Percentiles rank a stretch among this genome's conserved stretches.
Evolutionary conservation across 1,284 basidiomycete genomes (phyloP).

Genomic region (Tilletia indica): DNA sequence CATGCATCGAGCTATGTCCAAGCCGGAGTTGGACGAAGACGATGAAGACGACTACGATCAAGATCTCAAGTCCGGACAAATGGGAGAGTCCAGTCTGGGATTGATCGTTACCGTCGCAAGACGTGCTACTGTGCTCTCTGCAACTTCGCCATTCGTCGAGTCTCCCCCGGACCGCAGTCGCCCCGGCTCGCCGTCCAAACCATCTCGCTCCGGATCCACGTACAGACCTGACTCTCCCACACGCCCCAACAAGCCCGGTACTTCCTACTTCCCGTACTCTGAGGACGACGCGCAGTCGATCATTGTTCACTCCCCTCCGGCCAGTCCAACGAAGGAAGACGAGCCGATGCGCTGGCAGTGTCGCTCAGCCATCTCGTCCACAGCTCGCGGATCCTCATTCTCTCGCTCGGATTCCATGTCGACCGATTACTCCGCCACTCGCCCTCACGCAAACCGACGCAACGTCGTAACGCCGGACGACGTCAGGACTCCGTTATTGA

Average conservation of each 20-base stretch:
- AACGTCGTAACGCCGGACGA: neutral
- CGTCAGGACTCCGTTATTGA: conserved; percentile 11
- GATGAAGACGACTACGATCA: neutral
- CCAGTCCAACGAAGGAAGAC: conserved; percentile 15
- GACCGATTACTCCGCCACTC: neutral
- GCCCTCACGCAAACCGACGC: neutral
- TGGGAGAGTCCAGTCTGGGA: neutral
- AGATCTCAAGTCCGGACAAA: neutral
- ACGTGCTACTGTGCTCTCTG: neutral
- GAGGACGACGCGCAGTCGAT: neutral
- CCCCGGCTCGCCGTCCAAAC: neutral
- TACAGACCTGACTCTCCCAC: conserved; percentile 14
- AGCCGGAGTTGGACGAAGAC: neutral
- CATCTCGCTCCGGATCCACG: neutral
- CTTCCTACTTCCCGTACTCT: conserved; percentile 10
- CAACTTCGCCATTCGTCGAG: neutral
- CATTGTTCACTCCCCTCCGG: conserved; percentile 3
- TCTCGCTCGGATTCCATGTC: neutral
- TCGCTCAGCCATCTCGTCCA: conserved; percentile 12
- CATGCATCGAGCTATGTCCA: conserved; percentile 1
- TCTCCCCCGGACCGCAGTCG: neutral
- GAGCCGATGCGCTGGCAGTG: conserved; percentile 14
- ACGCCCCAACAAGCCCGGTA: neutral
- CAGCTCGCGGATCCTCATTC: neutral
- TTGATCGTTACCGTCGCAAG: neutral